These are phyloP conservation scores for Verruconis gallopava DNA, from an alignment of 2,329 filamentous ascomycete genomes.

Conservation along the genomic window DNA sequence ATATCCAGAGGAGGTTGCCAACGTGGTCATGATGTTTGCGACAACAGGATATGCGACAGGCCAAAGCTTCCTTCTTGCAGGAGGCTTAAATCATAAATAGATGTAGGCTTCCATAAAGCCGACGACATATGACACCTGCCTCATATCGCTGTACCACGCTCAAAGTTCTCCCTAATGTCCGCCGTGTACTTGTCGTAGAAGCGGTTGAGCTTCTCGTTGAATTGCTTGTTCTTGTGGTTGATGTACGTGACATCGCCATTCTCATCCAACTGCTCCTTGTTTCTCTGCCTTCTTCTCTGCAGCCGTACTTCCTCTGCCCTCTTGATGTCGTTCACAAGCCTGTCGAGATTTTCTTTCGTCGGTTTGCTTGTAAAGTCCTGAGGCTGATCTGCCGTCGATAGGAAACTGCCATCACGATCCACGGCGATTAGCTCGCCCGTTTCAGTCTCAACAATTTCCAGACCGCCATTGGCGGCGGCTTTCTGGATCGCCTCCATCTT, in stretches of 20 bases:
- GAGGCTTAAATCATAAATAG: conserved; percentile 19
- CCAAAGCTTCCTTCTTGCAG: conserved; percentile 17
- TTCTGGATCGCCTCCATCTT: conserved; percentile 76
- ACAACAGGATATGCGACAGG: conserved; percentile 18
- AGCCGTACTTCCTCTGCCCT: conserved; percentile 78
- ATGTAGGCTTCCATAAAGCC: not conserved
- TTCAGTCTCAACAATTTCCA: conserved; percentile 93
- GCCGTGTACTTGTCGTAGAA: conserved; percentile 99
- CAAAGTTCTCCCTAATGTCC: conserved; percentile 94
- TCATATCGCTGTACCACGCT: conserved; percentile 91
- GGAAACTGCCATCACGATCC: conserved; percentile 82
- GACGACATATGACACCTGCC: not conserved
- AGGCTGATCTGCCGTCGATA: conserved; percentile 73
- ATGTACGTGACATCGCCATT: conserved; percentile 94
- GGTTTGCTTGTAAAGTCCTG: conserved; percentile 77
- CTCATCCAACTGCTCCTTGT: conserved; percentile 60
- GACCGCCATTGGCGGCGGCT: conserved; percentile 68
- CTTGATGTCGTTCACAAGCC: conserved; percentile 70
- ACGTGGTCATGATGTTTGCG: conserved; percentile 18
- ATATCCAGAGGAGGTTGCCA: conserved; percentile 16
- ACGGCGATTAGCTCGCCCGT: conserved; percentile 89
- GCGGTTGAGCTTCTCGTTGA: conserved; percentile 89
- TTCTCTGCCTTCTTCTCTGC: conserved; percentile 62
- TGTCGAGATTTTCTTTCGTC: conserved; percentile 73
- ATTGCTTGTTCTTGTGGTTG: conserved; percentile 99